Percentiles rank a stretch among this genome's conserved stretches.
Conservation (phyloP, 495 filamentous ascomycete genomes). For the Penicillium samsonianum region DNA sequence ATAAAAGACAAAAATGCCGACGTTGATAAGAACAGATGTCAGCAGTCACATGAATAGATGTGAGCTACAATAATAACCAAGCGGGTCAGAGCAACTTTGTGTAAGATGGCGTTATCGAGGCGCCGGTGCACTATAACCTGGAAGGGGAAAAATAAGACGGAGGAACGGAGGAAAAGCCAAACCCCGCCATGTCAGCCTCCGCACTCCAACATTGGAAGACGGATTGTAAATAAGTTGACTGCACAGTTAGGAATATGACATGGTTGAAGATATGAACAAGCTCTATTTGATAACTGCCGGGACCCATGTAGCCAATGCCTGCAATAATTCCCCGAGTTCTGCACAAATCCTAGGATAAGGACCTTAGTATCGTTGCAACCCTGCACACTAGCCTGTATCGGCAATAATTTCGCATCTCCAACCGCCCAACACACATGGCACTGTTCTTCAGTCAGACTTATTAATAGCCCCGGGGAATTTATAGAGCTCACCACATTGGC, state of each 20-base stretch:
- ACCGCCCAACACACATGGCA: constrained; percentile 23
- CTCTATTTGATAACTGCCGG: background rate
- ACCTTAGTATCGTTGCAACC: constrained; percentile 12
- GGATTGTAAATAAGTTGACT: background rate
- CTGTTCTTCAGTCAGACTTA: constrained; percentile 17
- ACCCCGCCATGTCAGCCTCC: constrained; percentile 9
- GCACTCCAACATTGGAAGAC: background rate
- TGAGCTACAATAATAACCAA: background rate
- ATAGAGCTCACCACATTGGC: constrained; percentile 10
- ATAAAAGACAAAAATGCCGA: background rate
- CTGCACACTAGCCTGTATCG: constrained; percentile 36
- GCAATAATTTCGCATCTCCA: constrained; percentile 29
- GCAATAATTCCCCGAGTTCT: constrained; percentile 9
- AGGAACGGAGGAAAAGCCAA: background rate
- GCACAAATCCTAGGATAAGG: constrained; percentile 1
- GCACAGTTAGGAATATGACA: background rate
- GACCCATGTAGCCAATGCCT: constrained; percentile 4
- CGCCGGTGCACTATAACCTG: constrained; percentile 14
- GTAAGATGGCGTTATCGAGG: constrained; percentile 20
- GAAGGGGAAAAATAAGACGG: background rate
- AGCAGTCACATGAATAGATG: background rate
- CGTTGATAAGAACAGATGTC: background rate
- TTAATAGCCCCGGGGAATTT: constrained; percentile 32
- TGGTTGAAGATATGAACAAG: background rate
- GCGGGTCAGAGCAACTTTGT: background rate